These are phyloP conservation scores for Boletus holoroseus DNA, from an alignment of 1,284 basidiomycete species.

Conservation along the genomic window DNA sequence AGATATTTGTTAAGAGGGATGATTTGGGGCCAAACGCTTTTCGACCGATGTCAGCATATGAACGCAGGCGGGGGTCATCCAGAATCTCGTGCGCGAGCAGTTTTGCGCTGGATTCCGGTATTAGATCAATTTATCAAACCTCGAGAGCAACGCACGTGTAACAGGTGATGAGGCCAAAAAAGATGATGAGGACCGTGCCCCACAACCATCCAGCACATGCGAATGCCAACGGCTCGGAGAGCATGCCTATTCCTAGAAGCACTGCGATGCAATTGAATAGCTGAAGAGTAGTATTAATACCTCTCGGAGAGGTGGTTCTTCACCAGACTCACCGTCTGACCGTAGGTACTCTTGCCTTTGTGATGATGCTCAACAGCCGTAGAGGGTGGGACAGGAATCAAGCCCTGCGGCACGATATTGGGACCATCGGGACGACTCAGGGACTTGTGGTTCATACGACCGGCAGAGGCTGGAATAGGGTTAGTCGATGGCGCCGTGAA, in stretches of 20 bases:
- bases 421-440: background rate
- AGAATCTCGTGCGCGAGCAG: constrained; percentile 74
- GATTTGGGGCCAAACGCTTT: constrained; percentile 80
- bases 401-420: background rate
- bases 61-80: constrained; percentile 63
- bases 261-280: constrained; percentile 90
- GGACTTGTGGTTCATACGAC: background rate
- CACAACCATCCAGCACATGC: constrained; percentile 82
- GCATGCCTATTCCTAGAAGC: constrained; percentile 82
- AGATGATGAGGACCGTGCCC: constrained; percentile 69
- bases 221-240: constrained; percentile 86
- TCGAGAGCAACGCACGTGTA: constrained; percentile 63
- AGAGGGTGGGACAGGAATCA: constrained; percentile 4
- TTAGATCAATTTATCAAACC: constrained; percentile 4
- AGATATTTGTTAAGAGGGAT: constrained; percentile 58
- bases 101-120: constrained; percentile 58
- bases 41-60: constrained; percentile 85
- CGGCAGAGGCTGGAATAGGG: background rate
- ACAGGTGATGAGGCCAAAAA: constrained; percentile 78
- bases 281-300: constrained; percentile 35
- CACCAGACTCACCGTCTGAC: constrained; percentile 67
- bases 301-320: background rate
- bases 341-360: constrained; percentile 67
- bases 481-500: constrained; percentile 27
- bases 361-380: constrained; percentile 31